Conservation (phyloP, 768 basidiomycete genomes). For the Amanita brunnescens region DNA sequence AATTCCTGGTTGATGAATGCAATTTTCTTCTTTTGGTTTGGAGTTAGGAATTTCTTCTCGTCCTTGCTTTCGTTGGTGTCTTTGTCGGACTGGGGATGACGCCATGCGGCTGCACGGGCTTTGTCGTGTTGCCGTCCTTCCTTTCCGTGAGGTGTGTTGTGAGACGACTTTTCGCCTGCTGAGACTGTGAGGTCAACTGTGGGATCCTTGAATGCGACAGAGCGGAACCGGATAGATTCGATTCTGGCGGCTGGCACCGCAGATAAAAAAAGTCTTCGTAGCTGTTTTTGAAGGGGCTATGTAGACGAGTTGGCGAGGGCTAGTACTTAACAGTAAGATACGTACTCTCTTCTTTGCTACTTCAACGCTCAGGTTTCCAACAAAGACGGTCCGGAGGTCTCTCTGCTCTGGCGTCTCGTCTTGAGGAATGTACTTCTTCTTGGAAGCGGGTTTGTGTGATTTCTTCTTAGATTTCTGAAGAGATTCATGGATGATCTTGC, state of each 20-base stretch:
- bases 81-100: conserved; percentile 33
- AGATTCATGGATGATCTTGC: conserved; percentile 57
- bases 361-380: conserved; percentile 80
- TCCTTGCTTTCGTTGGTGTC: conserved; percentile 37
- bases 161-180: conserved; percentile 17
- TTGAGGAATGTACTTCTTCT: conserved; percentile 45
- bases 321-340: conserved; percentile 4
- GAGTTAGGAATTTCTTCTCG: conserved; percentile 63
- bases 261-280: conserved; percentile 69
- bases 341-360: conserved; percentile 70
- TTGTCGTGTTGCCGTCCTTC: conserved; percentile 40
- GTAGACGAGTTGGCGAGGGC: not conserved
- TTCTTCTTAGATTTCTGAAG: conserved; percentile 26
- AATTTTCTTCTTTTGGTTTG: conserved; percentile 85
- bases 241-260: conserved; percentile 71
- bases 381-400: conserved; percentile 80
- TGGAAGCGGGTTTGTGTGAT: not conserved
- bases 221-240: conserved; percentile 91
- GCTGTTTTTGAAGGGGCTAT: conserved; percentile 66
- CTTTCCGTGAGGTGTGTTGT: conserved; percentile 18
- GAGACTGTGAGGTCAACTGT: conserved; percentile 40
- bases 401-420: conserved; percentile 69
- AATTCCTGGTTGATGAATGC: conserved; percentile 92
- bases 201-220: conserved; percentile 81
- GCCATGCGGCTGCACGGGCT: conserved; percentile 55